Conservation (phyloP, 1,284 basidiomycete species). For the Boletus sp. region DNA sequence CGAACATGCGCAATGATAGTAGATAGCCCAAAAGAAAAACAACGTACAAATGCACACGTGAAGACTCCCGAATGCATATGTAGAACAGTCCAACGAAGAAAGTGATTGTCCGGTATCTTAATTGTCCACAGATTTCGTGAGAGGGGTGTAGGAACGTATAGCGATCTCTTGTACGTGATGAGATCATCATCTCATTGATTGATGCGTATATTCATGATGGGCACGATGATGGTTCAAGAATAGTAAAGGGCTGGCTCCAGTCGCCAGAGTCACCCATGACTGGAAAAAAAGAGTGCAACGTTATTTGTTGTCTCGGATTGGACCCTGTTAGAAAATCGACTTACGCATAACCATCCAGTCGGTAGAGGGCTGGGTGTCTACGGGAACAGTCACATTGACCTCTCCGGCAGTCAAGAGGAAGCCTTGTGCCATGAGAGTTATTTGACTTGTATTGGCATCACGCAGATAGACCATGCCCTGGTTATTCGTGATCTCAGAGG, state of each 20-base stretch:
- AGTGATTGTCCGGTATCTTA: conserved; percentile 5
- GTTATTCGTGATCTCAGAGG: conserved; percentile 47
- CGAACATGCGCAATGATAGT: conserved; percentile 2
- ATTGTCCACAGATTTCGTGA: conserved; percentile 15
- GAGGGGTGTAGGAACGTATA: background rate
- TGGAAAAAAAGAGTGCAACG: conserved; percentile 15
- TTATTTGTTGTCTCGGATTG: background rate
- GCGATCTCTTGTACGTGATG: conserved; percentile 7
- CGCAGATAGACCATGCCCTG: conserved; percentile 42
- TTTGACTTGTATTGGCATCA: conserved; percentile 29
- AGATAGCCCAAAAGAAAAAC: background rate
- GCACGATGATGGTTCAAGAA: conserved; percentile 26
- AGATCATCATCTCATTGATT: conserved; percentile 11
- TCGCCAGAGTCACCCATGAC: conserved; percentile 55
- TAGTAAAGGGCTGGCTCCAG: conserved; percentile 41
- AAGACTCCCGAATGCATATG: conserved; percentile 1
- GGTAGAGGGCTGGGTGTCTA: conserved; percentile 28
- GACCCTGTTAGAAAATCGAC: conserved; percentile 14
- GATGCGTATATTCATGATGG: conserved; percentile 1
- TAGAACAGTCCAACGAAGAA: conserved; percentile 1
- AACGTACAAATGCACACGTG: conserved; percentile 8
- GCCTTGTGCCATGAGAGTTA: conserved; percentile 34
- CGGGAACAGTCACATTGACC: conserved; percentile 39
- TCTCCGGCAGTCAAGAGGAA: conserved; percentile 43
- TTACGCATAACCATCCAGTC: conserved; percentile 44